Evolutionary conservation across 768 basidiomycete species (phyloP), one percentile per base, ranked within the genome.

Genomic region (Clitopilus hobsonii): DNA sequence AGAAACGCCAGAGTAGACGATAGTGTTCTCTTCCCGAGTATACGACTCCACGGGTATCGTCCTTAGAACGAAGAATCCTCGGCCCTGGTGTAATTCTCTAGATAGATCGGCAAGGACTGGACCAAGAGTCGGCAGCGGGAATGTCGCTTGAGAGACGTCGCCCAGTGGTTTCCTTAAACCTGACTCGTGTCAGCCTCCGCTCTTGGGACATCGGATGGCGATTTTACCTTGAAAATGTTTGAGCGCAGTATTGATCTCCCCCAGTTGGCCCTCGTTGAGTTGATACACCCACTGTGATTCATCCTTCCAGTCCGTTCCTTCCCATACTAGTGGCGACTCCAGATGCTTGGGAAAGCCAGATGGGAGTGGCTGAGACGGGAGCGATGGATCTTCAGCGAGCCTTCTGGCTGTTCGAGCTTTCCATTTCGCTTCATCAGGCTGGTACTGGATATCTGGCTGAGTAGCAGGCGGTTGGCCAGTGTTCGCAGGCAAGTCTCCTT

Each of bases 221-320:
- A 20, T 53, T 61, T 38, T 36, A 69, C 73, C 58, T 26, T 63
- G 65, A 50, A 72, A 74, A 55, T 71, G 61, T 18, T 61, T 62
- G 18, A 74, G 59, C 6, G 73, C 75, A 16, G 61, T 60, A 36
- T 71, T 62, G 16, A 76, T 73, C 58, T 76, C 75, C 28, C 66
- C 60, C 16, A 76, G 60, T 26, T 75, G 65, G 5, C 55, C 61
- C 1, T 57, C 23, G 16, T 56, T 67, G 13, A 76, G 64, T 1
- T 67, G 62, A 55, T 70, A 73, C 4, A 73, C 74, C 73, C 74
- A 76, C 56, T 74, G 66, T 28, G 67, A 67, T 52, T 74, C 72
- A 38, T 67, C 65, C 23, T 65, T 67, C 69, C 70, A 77, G 54
- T 77, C 74, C 22, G 69, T 71, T 2, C 75, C 73, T 62, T 77